These are phyloP conservation scores for Camellia lanceoleosa DNA, from an alignment of 148 eudicot genomes.

Conservation along the genomic window DNA sequence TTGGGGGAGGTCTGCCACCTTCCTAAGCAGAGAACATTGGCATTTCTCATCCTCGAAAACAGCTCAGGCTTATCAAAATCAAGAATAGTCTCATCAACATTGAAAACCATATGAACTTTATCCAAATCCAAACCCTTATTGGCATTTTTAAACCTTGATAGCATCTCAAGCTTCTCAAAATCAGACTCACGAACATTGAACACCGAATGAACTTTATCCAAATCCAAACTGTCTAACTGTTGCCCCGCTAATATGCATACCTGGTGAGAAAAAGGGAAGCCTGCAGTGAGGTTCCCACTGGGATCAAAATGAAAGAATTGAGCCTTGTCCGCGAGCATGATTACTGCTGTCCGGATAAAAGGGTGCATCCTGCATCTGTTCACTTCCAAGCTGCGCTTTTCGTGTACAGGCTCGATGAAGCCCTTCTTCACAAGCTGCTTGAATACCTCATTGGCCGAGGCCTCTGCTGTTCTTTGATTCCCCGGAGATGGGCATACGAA, in stretches of 20 bases:
- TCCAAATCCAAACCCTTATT: background rate
- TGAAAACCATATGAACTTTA: conserved; percentile 5
- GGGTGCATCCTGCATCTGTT: conserved; percentile 19
- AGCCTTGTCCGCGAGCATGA: background rate
- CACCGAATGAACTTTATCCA: no score
- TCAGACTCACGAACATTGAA: conserved; percentile 24
- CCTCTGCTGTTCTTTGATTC: background rate
- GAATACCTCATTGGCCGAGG: background rate
- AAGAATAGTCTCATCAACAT: conserved; percentile 19
- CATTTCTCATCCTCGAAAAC: conserved; percentile 25
- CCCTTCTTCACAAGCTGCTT: conserved; percentile 9
- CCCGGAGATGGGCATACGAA: background rate
- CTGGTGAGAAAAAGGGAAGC: background rate
- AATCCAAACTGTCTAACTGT: background rate
- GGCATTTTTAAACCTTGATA: conserved; percentile 22
- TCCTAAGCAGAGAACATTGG: conserved; percentile 34
- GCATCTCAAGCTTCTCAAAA: conserved; percentile 14
- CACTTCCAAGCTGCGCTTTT: background rate
- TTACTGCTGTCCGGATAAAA: conserved; percentile 1
- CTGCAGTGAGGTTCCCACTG: background rate
- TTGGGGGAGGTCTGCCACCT: conserved; percentile 30
- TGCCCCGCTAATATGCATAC: background rate
- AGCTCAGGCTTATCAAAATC: conserved; percentile 13
- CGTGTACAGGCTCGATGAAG: conserved; percentile 12
- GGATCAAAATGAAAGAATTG: conserved; percentile 16